Base-by-base conservation (phyloP, 257 asterid species). In the Salvia hispanica region DNA sequence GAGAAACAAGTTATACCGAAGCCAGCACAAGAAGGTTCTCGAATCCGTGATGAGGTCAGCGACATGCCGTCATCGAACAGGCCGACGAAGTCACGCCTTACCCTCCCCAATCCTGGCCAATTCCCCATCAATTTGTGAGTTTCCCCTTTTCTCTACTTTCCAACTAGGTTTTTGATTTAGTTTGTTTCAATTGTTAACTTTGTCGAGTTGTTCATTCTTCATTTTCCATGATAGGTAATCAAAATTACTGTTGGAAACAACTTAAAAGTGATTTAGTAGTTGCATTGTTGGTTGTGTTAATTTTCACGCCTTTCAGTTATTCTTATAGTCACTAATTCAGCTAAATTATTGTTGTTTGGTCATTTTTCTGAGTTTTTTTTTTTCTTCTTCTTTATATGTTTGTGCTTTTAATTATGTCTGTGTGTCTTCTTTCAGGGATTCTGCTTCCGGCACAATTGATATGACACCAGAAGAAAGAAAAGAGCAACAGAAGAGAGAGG, bases 31-130 rank as follows among this genome's bases (percentile, higher is more conserved):
- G 84, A 93, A 88, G 71, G 84, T 94, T 48, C 85, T 94, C 7
- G 97, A 94, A 76, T 94, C 99, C 62, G 95, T 94, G 37, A 94
- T 55, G 97, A 94, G 62, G 81, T 94, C 8, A 88, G 73, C 76
- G 97, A 94, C 67, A 83, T 94, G 96, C 99, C 51, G 86, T 94
- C 9, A 87, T 94, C 25, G 91, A 91, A 64, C 95, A 88, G 66
- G 89, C 91, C 2, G 95, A 90, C 25, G 96, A 94, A 83, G 87
- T 7, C 75, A 86, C 97, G 86, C 43, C 75, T 90, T 88, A 72
- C 79, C 76, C 99, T 69, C 82, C 75, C 63, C 48, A 77, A 82
- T 42, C 91, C 90, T 21, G 86, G 72, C 5, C 79, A 79, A n/a
- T 72, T 85, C 21, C 82, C 81, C 39, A 80, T 88, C 69, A 84